Base-by-base conservation (phyloP, 2,329 filamentous ascomycete species). In the Stemphylium lycopersici region DNA sequence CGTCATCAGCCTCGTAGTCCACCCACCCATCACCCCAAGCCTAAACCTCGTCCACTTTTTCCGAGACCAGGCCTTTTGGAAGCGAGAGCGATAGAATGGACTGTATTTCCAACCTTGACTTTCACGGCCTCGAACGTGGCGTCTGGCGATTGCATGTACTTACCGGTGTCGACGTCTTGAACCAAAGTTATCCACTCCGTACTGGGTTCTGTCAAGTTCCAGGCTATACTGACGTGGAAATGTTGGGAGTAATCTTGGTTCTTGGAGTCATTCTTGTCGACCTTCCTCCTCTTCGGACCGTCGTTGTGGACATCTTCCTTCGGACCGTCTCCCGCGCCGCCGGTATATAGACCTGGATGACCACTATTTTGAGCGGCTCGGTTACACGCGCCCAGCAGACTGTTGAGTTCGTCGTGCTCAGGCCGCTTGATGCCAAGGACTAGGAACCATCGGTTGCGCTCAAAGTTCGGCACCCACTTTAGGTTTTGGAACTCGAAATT, bases 171-270 rank as follows among this genome's bases (percentile, higher is more conserved):
- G 20, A 72, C 58, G 37, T 44, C n/a, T 37, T 63, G 46, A 2
- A 73, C 58, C 31, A 73, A 33, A 34, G 55, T 50, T 7, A 64
- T 50, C 64, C 63, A 73, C 32, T 66, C 65, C 8, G 62, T 40
- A 15, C 58, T 61, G 6, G 72, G 71, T 48, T 71, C 68, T 10
- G 55, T 48, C 20, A 77, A 60, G 39, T 71, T 89, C 95, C 93
- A 98, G 0, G 89, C 95, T 51, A 99, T 85, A 40, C 92, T 96
- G 55, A 98, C 79, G 75, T 99, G 95, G 69, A 97, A 97, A 18
- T 83, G 85, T 43, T 81, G 73, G 4, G 82, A 81, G 48, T 81
- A 51, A 34, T 54, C 32, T 46, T 46, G 4, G 31, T 45, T 16
- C n/a, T 36, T 32, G 18, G 31, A n/a, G 20, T 52, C 42, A 18